A percentile compares a stretch with the other conserved stretches of the same genome.
Conservation (phyloP, 2,329 filamentous ascomycete species). For the Sporothrix protearum region DNA sequence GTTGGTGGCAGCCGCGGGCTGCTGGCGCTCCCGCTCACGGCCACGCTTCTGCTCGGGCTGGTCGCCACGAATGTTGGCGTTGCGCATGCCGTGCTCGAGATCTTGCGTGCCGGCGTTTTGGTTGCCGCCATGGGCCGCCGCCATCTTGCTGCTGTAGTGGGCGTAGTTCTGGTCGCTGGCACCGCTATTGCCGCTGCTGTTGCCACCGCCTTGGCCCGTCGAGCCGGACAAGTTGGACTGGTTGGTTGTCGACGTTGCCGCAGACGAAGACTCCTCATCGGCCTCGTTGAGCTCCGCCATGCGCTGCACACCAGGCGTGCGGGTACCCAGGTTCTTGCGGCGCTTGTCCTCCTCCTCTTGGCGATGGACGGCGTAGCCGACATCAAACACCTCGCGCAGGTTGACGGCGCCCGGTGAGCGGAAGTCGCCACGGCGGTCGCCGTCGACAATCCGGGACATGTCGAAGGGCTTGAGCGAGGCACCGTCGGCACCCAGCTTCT, state of each 20-base stretch:
- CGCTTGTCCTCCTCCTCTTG: constrained; percentile 95
- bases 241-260: constrained; percentile 37
- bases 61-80: constrained; percentile 65
- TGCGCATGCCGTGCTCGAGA: constrained; percentile 83
- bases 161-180: constrained; percentile 18
- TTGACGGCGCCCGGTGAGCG: constrained; percentile 93
- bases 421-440: constrained; percentile 79
- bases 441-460: constrained; percentile 49
- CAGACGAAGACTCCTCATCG: constrained; percentile 48
- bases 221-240: constrained; percentile 24
- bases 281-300: constrained; percentile 67
- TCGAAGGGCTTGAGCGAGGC: constrained; percentile 54
- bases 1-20: constrained; percentile 32
- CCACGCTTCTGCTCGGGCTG: constrained; percentile 43
- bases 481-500: constrained; percentile 46
- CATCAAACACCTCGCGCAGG: constrained; percentile 93
- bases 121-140: constrained; percentile 56
- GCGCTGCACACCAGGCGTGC: constrained; percentile 53
- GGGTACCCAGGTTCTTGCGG: constrained; percentile 75
- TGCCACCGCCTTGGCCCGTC: neutral
- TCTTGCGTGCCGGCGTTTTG: constrained; percentile 53
- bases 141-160: constrained; percentile 34
- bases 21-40: constrained; percentile 48
- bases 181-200: constrained; percentile 12
- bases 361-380: constrained; percentile 94